These are phyloP conservation scores for Cordyceps militaris DNA, from an alignment of 2,329 filamentous ascomycete species.

Conservation along the genomic window DNA sequence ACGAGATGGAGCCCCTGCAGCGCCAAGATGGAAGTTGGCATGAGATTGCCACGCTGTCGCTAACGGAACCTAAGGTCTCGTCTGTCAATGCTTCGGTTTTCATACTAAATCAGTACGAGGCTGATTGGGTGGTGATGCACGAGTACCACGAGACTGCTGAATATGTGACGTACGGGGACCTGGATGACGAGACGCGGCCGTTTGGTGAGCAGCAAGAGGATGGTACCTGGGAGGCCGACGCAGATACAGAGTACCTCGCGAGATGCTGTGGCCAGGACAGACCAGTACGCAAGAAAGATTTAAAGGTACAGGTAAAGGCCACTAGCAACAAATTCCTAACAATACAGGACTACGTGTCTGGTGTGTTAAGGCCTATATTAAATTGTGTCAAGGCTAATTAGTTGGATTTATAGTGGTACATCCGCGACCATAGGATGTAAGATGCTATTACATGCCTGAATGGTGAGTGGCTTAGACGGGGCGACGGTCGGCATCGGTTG, in stretches of 20 bases:
- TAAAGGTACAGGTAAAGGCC: constrained; percentile 19
- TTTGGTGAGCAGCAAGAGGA: constrained; percentile 17
- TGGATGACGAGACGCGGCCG: constrained; percentile 17
- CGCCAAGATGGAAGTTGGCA: constrained; percentile 19
- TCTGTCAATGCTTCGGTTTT: constrained; percentile 18
- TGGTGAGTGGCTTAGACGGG: too few species aligned
- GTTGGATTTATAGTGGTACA: too few species aligned
- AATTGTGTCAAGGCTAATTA: too few species aligned
- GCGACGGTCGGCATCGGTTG: too few species aligned
- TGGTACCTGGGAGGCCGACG: constrained; percentile 20
- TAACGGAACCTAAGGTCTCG: constrained; percentile 23
- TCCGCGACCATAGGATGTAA: too few species aligned
- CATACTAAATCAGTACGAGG: constrained; percentile 19
- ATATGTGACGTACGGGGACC: constrained; percentile 18
- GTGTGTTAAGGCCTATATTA: too few species aligned
- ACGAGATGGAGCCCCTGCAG: neutral
- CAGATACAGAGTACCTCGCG: constrained; percentile 20
- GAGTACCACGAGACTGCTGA: constrained; percentile 15
- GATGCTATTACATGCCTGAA: too few species aligned
- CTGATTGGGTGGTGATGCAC: constrained; percentile 19
- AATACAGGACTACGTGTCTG: too few species aligned
- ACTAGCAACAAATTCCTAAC: too few species aligned
- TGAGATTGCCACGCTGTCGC: constrained; percentile 19
- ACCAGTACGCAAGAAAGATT: constrained; percentile 17
- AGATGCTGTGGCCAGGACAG: constrained; percentile 21